A percentile compares a stretch with the other conserved stretches of the same genome.
These are phyloP conservation scores for Ogataea nakhonphanomensis DNA, from an alignment of 805 yeast species.

Conservation along the genomic window DNA sequence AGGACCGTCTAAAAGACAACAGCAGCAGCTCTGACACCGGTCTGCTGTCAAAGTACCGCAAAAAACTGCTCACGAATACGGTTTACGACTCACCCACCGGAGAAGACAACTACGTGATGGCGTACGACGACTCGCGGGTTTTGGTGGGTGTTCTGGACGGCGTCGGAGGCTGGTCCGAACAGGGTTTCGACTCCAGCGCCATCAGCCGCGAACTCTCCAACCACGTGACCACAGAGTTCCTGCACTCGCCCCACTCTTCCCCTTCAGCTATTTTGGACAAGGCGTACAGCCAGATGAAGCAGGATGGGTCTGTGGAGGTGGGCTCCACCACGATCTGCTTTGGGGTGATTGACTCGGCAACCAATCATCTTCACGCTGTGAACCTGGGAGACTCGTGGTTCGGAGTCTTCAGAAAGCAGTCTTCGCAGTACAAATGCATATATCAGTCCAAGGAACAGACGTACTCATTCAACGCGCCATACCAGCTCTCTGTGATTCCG, in stretches of 20 bases:
- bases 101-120: constrained; percentile 68
- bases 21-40: constrained; percentile 36
- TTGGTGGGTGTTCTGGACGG: constrained; percentile 92
- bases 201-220: constrained; percentile 77
- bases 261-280: constrained; percentile 48
- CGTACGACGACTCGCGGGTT: constrained; percentile 40
- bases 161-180: constrained; percentile 95
- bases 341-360: constrained; percentile 59
- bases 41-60: constrained; percentile 26
- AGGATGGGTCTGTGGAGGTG: constrained; percentile 63
- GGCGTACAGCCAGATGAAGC: constrained; percentile 54
- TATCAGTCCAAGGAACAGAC: constrained; percentile 73
- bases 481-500: constrained; percentile 85
- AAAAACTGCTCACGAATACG: constrained; percentile 20
- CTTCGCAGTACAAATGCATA: constrained; percentile 41
- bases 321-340: constrained; percentile 94
- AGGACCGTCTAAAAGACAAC: constrained; percentile 52
- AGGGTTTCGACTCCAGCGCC: constrained; percentile 86
- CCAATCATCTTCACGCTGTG: constrained; percentile 56
- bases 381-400: constrained; percentile 96
- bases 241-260: constrained; percentile 24
- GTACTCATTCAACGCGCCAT: constrained; percentile 89
- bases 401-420: constrained; percentile 62
- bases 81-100: constrained; percentile 58
- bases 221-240: constrained; percentile 42